Conservation (phyloP, 805 yeast genomes). For the Vanderwaltozyma verrucispora region DNA sequence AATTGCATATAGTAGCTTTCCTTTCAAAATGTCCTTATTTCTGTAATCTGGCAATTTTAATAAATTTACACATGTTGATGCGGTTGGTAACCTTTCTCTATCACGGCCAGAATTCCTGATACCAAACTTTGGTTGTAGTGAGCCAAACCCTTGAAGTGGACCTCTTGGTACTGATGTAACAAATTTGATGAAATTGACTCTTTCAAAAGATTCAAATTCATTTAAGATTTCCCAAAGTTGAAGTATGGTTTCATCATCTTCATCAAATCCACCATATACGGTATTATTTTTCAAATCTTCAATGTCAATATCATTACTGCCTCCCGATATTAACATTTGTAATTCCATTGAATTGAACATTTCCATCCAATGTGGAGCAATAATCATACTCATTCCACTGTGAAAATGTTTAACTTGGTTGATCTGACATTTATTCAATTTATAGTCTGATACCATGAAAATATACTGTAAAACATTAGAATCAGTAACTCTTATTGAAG, state of each 20-base stretch:
- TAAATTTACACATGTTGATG: constrained; percentile 87
- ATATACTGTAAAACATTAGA: constrained; percentile 62
- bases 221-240: constrained; percentile 67
- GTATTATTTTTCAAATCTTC: constrained; percentile 56
- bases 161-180: constrained; percentile 90
- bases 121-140: constrained; percentile 69
- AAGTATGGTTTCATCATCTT: constrained; percentile 45
- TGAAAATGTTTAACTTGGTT: constrained; percentile 55
- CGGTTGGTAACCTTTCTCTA: constrained; percentile 63
- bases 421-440: constrained; percentile 51
- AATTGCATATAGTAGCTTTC: constrained; percentile 69
- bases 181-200: constrained; percentile 62
- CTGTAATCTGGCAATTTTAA: constrained; percentile 77
- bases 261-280: constrained; percentile 53
- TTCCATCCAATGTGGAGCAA: constrained; percentile 64
- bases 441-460: constrained; percentile 68
- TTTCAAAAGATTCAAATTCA: constrained; percentile 56
- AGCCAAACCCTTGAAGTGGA: constrained; percentile 77
- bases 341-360: constrained; percentile 81
- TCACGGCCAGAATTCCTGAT: constrained; percentile 57
- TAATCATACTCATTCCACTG: constrained; percentile 55
- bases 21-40: constrained; percentile 43
- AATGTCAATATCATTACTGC: constrained; percentile 56
- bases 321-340: constrained; percentile 78
- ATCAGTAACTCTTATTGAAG: constrained; percentile 42